These are phyloP conservation scores for Torrubiellomyces zombiae DNA, from an alignment of 2,329 filamentous ascomycete species.

Conservation along the genomic window DNA sequence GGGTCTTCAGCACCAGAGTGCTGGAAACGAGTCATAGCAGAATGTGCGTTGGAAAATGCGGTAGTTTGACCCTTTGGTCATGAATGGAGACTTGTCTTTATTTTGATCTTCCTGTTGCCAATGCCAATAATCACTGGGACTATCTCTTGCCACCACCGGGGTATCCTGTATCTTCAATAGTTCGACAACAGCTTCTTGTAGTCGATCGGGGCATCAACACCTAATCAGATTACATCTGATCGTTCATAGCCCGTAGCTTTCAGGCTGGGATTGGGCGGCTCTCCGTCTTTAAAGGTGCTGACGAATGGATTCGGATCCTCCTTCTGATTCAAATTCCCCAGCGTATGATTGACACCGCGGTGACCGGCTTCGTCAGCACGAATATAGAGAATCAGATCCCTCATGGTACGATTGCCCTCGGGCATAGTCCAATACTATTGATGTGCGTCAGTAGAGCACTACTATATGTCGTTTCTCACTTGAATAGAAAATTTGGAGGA, in stretches of 20 bases:
- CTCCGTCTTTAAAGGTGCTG: conserved; percentile 58
- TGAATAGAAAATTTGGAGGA: background rate
- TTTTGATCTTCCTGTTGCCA: too few species aligned
- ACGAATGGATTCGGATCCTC: conserved; percentile 88
- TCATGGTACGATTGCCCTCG: conserved; percentile 65
- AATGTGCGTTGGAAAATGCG: too few species aligned
- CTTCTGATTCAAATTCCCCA: conserved; percentile 73
- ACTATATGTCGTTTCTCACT: background rate
- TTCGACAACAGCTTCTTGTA: too few species aligned
- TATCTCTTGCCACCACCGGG: too few species aligned
- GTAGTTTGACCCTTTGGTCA: too few species aligned
- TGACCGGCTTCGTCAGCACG: conserved; percentile 81
- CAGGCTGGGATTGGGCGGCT: conserved; percentile 46
- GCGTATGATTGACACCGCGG: conserved; percentile 87
- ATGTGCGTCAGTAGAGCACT: background rate
- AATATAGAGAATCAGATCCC: conserved; percentile 74
- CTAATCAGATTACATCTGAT: conserved; percentile 56
- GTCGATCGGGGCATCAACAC: too few species aligned
- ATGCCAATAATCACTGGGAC: too few species aligned
- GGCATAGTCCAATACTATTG: conserved; percentile 79
- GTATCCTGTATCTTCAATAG: too few species aligned
- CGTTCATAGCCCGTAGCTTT: conserved; percentile 68
- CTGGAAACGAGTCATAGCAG: too few species aligned
- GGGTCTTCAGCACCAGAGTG: too few species aligned
- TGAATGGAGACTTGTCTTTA: too few species aligned